These are phyloP conservation scores for Ogataea naganishii DNA, from an alignment of 805 yeast species.

Conservation along the genomic window DNA sequence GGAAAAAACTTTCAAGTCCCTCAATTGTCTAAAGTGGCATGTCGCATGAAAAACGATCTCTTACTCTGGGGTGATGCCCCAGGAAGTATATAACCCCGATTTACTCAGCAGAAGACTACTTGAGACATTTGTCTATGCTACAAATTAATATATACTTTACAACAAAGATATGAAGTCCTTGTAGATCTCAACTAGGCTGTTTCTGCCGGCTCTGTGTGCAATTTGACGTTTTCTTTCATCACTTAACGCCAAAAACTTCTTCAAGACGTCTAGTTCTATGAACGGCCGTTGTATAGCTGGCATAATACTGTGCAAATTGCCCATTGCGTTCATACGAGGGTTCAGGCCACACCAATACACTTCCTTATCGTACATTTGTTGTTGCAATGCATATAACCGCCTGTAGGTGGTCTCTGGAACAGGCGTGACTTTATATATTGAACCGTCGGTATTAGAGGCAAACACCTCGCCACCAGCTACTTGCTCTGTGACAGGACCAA, in stretches of 20 bases:
- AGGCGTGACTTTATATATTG: conserved; percentile 66
- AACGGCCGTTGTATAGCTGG: conserved; percentile 48
- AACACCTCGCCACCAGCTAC: conserved; percentile 44
- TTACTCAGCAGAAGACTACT: too few species aligned
- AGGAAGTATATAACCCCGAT: too few species aligned
- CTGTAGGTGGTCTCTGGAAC: conserved; percentile 69
- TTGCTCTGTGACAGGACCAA: conserved; percentile 11
- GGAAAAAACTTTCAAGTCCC: too few species aligned
- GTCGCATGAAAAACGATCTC: too few species aligned
- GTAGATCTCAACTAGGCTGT: conserved; percentile 54
- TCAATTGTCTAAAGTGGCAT: too few species aligned
- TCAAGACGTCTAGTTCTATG: conserved; percentile 53
- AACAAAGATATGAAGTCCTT: conserved; percentile 40
- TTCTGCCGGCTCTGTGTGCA: conserved; percentile 50
- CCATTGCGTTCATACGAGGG: conserved; percentile 58
- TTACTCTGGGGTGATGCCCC: too few species aligned
- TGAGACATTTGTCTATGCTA: too few species aligned
- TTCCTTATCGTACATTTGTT: conserved; percentile 75
- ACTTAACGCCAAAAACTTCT: conserved; percentile 43
- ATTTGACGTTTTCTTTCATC: conserved; percentile 47
- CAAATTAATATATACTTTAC: conserved; percentile 4
- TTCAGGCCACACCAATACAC: conserved; percentile 71
- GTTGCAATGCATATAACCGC: conserved; percentile 76
- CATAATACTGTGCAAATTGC: conserved; percentile 24
- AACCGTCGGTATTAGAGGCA: conserved; percentile 76